Percentiles rank a stretch among this genome's conserved stretches.
Conservation (phyloP, 371 early-diverging fungal species). For the Nosema muscidifuracis region DNA sequence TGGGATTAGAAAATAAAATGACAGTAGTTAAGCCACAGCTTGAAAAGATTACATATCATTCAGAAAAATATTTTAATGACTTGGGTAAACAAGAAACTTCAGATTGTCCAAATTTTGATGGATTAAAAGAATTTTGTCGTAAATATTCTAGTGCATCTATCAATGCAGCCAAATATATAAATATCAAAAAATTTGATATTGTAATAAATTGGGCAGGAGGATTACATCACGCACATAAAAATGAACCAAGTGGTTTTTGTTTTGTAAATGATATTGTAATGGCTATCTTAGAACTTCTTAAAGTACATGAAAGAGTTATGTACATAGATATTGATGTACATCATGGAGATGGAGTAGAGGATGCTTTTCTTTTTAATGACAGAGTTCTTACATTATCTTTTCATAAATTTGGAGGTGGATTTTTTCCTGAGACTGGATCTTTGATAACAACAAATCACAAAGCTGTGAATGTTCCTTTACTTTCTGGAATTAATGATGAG, state of each 20-base stretch:
- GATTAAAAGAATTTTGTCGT: conserved; percentile 84
- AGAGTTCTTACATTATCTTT: conserved; percentile 82
- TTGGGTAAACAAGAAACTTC: conserved; percentile 64
- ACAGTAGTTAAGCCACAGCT: conserved; percentile 68
- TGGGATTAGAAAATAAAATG: conserved; percentile 86
- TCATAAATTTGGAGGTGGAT: conserved; percentile 83
- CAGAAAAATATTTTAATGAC: conserved; percentile 39
- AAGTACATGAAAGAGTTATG: conserved; percentile 69
- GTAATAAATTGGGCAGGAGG: conserved; percentile 89
- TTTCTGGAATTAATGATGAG: conserved; percentile 78
- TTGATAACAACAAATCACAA: conserved; percentile 70
- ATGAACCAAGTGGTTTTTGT: conserved; percentile 84
- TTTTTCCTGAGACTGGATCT: conserved; percentile 83
- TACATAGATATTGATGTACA: conserved; percentile 90
- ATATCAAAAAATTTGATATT: conserved; percentile 70
- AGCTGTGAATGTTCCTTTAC: conserved; percentile 78
- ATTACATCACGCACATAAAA: conserved; percentile 83
- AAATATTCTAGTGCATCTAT: conserved; percentile 85
- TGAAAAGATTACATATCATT: conserved; percentile 34
- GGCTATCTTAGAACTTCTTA: conserved; percentile 73
- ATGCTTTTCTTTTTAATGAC: conserved; percentile 79
- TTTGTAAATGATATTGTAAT: conserved; percentile 87
- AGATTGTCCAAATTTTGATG: conserved; percentile 92
- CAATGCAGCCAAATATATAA: conserved; percentile 72
- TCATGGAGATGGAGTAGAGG: conserved; percentile 85